Evolutionary conservation across 2,329 filamentous ascomycete genomes (phyloP).

Genomic region (Fusarium xylarioides): DNA sequence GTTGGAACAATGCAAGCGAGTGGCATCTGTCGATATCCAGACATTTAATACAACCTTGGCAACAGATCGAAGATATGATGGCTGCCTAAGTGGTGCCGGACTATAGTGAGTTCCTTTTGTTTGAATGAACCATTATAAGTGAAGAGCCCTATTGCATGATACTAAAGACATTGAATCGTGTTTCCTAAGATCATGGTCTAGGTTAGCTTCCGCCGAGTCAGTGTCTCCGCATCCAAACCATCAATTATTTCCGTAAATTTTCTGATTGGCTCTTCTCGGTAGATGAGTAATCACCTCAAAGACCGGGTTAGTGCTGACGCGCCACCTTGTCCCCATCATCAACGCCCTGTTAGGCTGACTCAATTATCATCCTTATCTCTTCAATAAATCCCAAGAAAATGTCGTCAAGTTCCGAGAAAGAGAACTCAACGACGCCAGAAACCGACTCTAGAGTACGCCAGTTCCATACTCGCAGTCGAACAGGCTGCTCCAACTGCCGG

Average conservation of each 20-base stretch:
- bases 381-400: not conserved
- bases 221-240: not conserved
- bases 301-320: not conserved
- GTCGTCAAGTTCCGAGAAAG: not conserved
- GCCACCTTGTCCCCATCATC: not conserved
- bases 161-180: fast-evolving
- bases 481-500: conserved; percentile 16
- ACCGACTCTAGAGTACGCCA: not conserved
- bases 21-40: too few species aligned
- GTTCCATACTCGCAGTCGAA: conserved; percentile 9
- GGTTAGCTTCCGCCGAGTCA: not conserved
- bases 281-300: not conserved
- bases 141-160: fast-evolving
- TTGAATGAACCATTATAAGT: fast-evolving
- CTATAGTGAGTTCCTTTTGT: not conserved
- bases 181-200: not conserved
- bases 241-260: not conserved
- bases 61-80: fast-evolving
- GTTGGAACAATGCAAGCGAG: too few species aligned
- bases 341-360: not conserved
- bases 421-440: not conserved
- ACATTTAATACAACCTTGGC: too few species aligned
- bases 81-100: fast-evolving
- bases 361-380: not conserved
- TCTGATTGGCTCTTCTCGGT: fast-evolving